These are phyloP conservation scores for Talaromyces liani DNA, from an alignment of 495 filamentous ascomycete genomes.

Conservation along the genomic window DNA sequence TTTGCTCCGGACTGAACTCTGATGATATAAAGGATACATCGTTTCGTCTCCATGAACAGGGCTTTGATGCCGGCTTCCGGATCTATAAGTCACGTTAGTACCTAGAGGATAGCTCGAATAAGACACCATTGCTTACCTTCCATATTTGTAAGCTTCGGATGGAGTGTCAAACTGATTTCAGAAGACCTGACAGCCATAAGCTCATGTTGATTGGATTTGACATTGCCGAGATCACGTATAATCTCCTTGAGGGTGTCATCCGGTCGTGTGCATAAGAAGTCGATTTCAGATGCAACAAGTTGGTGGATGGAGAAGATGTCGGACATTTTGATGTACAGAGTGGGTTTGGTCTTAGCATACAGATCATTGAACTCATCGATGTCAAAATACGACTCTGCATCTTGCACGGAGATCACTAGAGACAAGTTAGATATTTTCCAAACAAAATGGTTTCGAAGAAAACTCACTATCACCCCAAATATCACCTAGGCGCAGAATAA, in stretches of 20 bases:
- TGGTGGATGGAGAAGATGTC: slow-evolving; percentile 97
- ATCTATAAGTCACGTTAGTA: slow-evolving; percentile 38
- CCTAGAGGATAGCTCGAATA: neutral
- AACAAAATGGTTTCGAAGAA: neutral
- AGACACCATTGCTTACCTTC: slow-evolving; percentile 48
- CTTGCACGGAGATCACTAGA: slow-evolving; percentile 71
- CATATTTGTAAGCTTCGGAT: slow-evolving; percentile 81
- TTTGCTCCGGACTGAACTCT: slow-evolving; percentile 88
- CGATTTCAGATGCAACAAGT: slow-evolving; percentile 71
- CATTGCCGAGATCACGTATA: slow-evolving; percentile 85
- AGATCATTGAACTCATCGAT: slow-evolving; percentile 98
- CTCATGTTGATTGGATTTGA: slow-evolving; percentile 91
- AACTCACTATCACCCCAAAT: slow-evolving; percentile 61
- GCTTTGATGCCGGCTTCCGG: slow-evolving; percentile 87
- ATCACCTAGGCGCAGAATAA: slow-evolving; percentile 69
- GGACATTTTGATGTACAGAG: slow-evolving; percentile 95
- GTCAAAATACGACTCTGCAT: slow-evolving; percentile 86
- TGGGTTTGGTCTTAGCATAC: slow-evolving; percentile 91
- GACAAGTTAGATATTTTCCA: slow-evolving; percentile 19
- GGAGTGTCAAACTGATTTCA: slow-evolving; percentile 87
- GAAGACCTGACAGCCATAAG: slow-evolving; percentile 78
- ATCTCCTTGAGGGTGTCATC: slow-evolving; percentile 91
- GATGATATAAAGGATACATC: slow-evolving; percentile 96
- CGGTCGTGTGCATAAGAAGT: slow-evolving; percentile 63
- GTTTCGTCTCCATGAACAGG: slow-evolving; percentile 95